Evolutionary conservation across 805 yeast species (phyloP), one percentile per base, ranked within the genome.

Genomic region (Monosporozyma solicola): DNA sequence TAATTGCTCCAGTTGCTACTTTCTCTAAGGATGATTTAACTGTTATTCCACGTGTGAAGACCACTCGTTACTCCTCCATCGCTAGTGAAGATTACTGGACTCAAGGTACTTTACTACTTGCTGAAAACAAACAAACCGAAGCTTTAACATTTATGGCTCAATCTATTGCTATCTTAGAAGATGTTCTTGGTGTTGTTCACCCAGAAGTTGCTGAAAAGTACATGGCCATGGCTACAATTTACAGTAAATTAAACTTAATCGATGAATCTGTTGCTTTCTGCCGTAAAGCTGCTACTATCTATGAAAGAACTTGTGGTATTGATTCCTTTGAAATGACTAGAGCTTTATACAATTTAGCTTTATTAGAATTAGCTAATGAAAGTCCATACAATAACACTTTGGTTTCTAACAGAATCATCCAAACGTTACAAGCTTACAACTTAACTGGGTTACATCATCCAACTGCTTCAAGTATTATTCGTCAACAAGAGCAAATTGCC

Each of bases 181-280:
- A 89, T 64, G 81, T 88, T 32, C 87, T 87, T 61, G 97, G 98
- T 32, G 66, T 76, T 29, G 77, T 92, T 32, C 94, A 91, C 62
- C 78, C 85, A 8, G 89, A 84, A 59, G 86, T 91, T 31, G 89
- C 92, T 13, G 79, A 79, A 50, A 82, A 83, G 37, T 85, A 84
- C 63, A 72, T 82, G 44, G 73, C 80, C 9, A 73, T 89, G 48
- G 85, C 95, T 13, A 82, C 83, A 56, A 68, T 82, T 20, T 87
- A 81, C 70, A 76, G 80, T 54, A 89, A 84, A 54, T 65, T 80
- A 47, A 81, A 82, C 15, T 70, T 78, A 60, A 65, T 71, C 22
- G 71, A 73, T 25, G 83, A 80, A 58, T 90, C 97, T 11, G 75
- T 82, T 51, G 77, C 75, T 11, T 72, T 80, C 58, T 79, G 84